These are phyloP conservation scores for Agrocybe praecox DNA, from an alignment of 768 basidiomycete species.

Conservation along the genomic window DNA sequence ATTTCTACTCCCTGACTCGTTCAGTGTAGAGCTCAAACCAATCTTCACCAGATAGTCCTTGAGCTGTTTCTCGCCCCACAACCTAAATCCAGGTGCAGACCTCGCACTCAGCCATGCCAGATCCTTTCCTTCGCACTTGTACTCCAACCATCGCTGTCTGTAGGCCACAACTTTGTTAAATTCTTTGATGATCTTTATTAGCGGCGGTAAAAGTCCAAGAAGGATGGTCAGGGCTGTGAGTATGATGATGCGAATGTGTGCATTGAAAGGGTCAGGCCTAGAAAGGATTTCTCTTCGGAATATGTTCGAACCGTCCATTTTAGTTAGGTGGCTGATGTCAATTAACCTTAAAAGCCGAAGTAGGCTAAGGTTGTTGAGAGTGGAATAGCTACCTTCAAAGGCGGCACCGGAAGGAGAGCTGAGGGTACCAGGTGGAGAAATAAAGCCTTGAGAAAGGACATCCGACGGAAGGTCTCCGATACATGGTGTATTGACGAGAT, in stretches of 20 bases:
- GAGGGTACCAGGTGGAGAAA: conserved; percentile 73
- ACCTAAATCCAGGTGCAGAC: conserved; percentile 65
- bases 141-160: conserved; percentile 59
- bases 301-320: conserved; percentile 28
- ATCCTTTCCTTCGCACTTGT: conserved; percentile 69
- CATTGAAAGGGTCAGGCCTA: conserved; percentile 39
- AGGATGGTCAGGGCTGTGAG: conserved; percentile 63
- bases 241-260: conserved; percentile 67
- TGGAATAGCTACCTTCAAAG: conserved; percentile 64
- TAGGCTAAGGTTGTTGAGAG: conserved; percentile 76
- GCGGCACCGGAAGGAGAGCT: conserved; percentile 41
- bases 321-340: conserved; percentile 41
- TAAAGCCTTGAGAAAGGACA: conserved; percentile 54
- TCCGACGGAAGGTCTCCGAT: conserved; percentile 50
- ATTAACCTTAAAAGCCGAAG: conserved; percentile 69
- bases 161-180: conserved; percentile 58
- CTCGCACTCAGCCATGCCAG: conserved; percentile 74
- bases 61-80: conserved; percentile 73
- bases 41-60: conserved; percentile 69
- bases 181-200: conserved; percentile 66
- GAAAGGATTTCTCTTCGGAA: conserved; percentile 35
- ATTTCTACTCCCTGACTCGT: conserved; percentile 29
- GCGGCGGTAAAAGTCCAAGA: conserved; percentile 64
- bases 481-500: conserved; percentile 71
- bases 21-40: conserved; percentile 65